Base-by-base conservation (phyloP, 306 rosid genomes). In the Neltuma alba region DNA sequence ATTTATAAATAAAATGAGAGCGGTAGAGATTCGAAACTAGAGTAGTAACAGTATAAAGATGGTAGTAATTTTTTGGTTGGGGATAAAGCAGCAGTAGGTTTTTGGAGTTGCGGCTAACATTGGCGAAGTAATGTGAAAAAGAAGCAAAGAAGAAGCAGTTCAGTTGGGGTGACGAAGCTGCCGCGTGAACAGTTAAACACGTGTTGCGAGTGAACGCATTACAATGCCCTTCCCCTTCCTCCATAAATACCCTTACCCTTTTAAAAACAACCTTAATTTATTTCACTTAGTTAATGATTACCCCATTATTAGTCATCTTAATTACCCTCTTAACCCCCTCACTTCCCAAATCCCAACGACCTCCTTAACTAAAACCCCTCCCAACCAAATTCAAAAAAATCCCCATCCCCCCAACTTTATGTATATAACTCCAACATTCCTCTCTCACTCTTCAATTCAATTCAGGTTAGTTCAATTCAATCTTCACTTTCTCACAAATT, bases 381-480 rank as follows among this genome's bases (percentile, higher is more conserved):
- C 41, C 62, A 63, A 77, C 77, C 10, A 54, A 12, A n/a, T 66
- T 68, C 68, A 41, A 21, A 30, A 74, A 25, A 7, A 9, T 23
- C 30, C 12, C 16, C 18, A 48, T 34, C 20, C 34, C n/a, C 64
- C 45, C 8, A 0, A 11, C 28, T 20, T 37, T 18, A 2, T 33
- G 9, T 33, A 37, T 62, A 34, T 50, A 16, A 16, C 55, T 4
- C 55, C 1, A 7, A 48, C 55, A 48, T 6, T 15, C 2, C 1
- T 47, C 1, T 47, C 72, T 66, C 72, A n/a, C 50, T 67, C 47
- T 65, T 58, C 63, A 57, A 57, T n/a, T 54, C 63, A 57, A 10
- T 57, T 23, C 9, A n/a, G n/a, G n/a, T n/a, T n/a, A n/a, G n/a
- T n/a, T n/a, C 23, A 45, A 8, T 42, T 28, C 15, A 3, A 2